Conservation (phyloP, 768 basidiomycete species). For the Termitomyces sp. region DNA sequence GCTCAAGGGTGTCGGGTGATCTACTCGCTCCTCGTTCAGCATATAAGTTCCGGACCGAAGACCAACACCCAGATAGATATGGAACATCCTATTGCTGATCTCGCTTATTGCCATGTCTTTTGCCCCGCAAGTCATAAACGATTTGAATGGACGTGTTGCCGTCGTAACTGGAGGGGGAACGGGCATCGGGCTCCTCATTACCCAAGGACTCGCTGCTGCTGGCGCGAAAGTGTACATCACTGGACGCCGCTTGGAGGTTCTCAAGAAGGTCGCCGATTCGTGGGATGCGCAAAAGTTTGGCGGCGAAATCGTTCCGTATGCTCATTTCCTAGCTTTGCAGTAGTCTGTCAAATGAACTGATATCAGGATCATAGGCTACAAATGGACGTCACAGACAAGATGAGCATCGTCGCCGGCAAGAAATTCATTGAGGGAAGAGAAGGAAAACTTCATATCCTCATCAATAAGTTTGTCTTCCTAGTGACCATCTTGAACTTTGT, state of each 20-base stretch:
- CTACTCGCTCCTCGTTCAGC: background rate
- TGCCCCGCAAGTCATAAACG: slow-evolving; percentile 33
- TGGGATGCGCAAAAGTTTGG: slow-evolving; percentile 41
- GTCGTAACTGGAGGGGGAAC: slow-evolving; percentile 51
- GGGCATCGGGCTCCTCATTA: slow-evolving; percentile 58
- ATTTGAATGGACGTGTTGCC: slow-evolving; percentile 53
- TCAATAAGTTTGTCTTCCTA: slow-evolving; percentile 64
- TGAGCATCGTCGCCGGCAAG: slow-evolving; percentile 55
- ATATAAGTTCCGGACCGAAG: slow-evolving; percentile 3
- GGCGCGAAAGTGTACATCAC: slow-evolving; percentile 82
- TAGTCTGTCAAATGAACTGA: background rate
- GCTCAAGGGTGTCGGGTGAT: background rate
- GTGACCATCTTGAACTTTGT: background rate
- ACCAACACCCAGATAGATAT: background rate
- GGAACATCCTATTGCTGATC: slow-evolving; percentile 3
- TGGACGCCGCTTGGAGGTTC: slow-evolving; percentile 59
- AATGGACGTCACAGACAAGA: slow-evolving; percentile 70
- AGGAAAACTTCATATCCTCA: slow-evolving; percentile 69
- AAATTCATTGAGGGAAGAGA: slow-evolving; percentile 50
- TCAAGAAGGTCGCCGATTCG: slow-evolving; percentile 47
- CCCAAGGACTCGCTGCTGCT: slow-evolving; percentile 66
- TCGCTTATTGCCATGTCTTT: slow-evolving; percentile 20
- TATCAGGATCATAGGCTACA: slow-evolving; percentile 28
- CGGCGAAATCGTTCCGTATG: slow-evolving; percentile 54
- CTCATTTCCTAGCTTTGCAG: background rate